phyloP scores from a whole-genome alignment of 2,329 filamentous ascomycete species.

The Hymenoscyphus linearis region DNA sequence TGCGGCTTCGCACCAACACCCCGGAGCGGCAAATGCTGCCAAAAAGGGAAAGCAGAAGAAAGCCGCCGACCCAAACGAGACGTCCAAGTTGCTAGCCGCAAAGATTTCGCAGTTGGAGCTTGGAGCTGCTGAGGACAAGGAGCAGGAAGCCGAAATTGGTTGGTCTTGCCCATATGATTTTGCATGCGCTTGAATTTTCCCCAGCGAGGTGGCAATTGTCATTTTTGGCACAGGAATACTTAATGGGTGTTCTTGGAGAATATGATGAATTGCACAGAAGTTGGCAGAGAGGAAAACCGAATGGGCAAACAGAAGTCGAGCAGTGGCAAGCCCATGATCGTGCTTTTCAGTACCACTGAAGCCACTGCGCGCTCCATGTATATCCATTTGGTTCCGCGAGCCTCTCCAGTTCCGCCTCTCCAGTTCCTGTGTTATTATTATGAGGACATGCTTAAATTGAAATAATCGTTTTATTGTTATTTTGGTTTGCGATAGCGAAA shows the following conservation, averaged over 20 bases:
- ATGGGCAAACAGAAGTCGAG: not conserved
- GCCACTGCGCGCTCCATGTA: not conserved
- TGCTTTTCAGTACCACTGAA: not conserved
- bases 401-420: not conserved
- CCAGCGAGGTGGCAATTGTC: conserved; percentile 5
- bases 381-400: not conserved
- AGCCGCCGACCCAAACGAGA: conserved; percentile 76
- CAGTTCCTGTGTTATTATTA: not conserved
- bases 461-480: not conserved
- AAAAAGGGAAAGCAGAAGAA: conserved; percentile 88
- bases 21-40: conserved; percentile 45
- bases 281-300: not conserved
- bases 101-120: conserved; percentile 94
- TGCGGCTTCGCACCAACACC: conserved; percentile 36
- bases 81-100: conserved; percentile 83
- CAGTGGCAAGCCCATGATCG: not conserved
- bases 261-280: not conserved
- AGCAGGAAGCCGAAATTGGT: conserved; percentile 96
- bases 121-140: conserved; percentile 88
- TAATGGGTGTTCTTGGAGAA: not conserved
- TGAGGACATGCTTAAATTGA: not conserved
- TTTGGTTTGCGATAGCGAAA: not conserved
- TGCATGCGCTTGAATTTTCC: conserved; percentile 7
- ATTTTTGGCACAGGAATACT: not conserved
- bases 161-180: conserved; percentile 36